phyloP scores from a whole-genome alignment of 805 yeast genomes.

The Yamadazyma ubonensis region DNA sequence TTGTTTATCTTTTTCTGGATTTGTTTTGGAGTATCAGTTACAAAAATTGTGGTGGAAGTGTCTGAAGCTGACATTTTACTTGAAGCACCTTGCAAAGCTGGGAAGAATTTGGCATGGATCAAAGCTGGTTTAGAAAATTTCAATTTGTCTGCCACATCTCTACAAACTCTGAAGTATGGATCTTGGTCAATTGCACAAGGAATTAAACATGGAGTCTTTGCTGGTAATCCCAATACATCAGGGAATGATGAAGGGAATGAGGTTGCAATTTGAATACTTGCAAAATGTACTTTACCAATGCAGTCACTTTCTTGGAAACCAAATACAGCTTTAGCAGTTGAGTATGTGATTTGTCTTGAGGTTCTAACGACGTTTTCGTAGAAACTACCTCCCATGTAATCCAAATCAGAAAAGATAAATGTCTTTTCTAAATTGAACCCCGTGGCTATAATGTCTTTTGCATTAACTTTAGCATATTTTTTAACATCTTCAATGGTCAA shows the following conservation, averaged over 20 bases:
- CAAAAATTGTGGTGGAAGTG: conserved; percentile 85
- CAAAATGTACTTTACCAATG: conserved; percentile 93
- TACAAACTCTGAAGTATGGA: conserved; percentile 94
- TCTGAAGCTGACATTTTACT: conserved; percentile 97
- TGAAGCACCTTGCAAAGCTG: conserved; percentile 94
- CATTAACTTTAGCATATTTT: conserved; percentile 74
- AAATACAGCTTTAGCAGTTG: conserved; percentile 96
- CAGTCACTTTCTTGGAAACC: conserved; percentile 94
- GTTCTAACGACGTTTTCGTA: conserved; percentile 92
- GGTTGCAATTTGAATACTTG: conserved; percentile 93
- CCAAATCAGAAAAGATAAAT: conserved; percentile 88
- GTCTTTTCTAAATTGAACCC: conserved; percentile 96
- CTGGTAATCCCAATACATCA: conserved; percentile 78
- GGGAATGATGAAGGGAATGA: conserved; percentile 97
- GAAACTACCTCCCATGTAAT: conserved; percentile 90
- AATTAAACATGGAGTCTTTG: conserved; percentile 92
- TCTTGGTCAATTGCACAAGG: conserved; percentile 99
- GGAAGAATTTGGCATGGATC: conserved; percentile 94
- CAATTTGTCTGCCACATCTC: conserved; percentile 95
- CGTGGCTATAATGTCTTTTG: conserved; percentile 88
- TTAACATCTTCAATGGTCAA: conserved; percentile 88
- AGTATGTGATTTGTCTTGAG: conserved; percentile 91
- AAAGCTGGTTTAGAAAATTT: conserved; percentile 88
- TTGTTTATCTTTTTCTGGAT: conserved; percentile 93
- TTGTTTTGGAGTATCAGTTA: conserved; percentile 92